Conservation (phyloP, 2,329 filamentous ascomycete genomes). For the Cercospora beticola region DNA sequence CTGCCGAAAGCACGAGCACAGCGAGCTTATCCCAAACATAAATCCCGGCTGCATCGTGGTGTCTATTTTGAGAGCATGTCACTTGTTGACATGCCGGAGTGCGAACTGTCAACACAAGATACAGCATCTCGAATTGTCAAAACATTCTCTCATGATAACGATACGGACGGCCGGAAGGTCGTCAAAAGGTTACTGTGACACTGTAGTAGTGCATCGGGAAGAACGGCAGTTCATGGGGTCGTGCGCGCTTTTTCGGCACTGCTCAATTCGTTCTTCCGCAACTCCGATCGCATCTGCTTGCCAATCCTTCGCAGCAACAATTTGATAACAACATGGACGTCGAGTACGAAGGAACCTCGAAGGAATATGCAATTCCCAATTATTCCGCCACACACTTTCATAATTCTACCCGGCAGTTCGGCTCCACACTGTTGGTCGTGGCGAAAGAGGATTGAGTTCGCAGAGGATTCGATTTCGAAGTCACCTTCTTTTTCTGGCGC, state of each 20-base stretch:
- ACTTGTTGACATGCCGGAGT: background rate
- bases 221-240: background rate
- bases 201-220: background rate
- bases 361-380: background rate
- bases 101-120: background rate
- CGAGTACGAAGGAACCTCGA: background rate
- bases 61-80: background rate
- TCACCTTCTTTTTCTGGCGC: slow-evolving; percentile 4
- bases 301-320: background rate
- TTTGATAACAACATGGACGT: background rate
- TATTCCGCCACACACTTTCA: background rate
- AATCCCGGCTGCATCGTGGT: background rate
- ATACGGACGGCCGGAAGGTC: background rate
- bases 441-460: slow-evolving; percentile 29
- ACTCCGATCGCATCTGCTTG: background rate
- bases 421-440: slow-evolving; percentile 21
- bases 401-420: background rate
- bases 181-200: background rate
- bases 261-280: background rate
- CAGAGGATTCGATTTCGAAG: background rate
- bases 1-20: background rate
- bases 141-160: background rate
- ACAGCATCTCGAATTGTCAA: too few relatives aligned
- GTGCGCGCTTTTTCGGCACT: background rate
- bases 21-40: background rate